Base-by-base conservation (phyloP, 768 basidiomycete species). In the Tricholoma sp. region DNA sequence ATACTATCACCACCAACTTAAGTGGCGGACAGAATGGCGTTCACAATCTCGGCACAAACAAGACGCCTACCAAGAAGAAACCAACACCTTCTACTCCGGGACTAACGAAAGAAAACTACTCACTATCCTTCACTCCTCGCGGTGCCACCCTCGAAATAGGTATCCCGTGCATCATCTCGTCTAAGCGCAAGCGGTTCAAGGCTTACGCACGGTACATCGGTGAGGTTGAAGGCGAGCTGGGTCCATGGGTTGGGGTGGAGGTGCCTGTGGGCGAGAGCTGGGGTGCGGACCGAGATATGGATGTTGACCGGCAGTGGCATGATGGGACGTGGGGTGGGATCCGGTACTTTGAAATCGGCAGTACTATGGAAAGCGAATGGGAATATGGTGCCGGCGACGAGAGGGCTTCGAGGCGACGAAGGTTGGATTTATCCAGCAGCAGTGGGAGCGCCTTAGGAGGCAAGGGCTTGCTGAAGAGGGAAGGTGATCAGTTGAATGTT, bases 171-270 rank as follows among this genome's bases (percentile, higher is more conserved):
- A 92, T 94, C 68, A 88, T 94, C 60, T 83, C 89, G 2, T 88
- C 86, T 41, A 89, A 90, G 67, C 81, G 88, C 35, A 86, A 87
- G 60, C 82, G 91, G 8, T 92, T 94, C 79, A 85, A 88, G 51
- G 93, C 93, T 0, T 88, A 84, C 64, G 93, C 91, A 19, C 76
- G 92, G 4, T 94, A 95, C 67, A 92, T 95, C 52, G 93, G 89
- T 5, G 90, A 92, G 66, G 85, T 95, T 1, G 79, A 82, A 50
- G 93, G 92, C 35, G 89, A 93, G 69, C 62, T 66, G 4, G 93
- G 93, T 0, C 84, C 89, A 0, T 95, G 93, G 93, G 89, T 94
- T 6, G 93, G 93, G 12, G 89, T 95, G 14, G 93, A 95, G 68
- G 89, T 94, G 10, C 90, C 91, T 0, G 74, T 92, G 55, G 71